Conservation (phyloP, 768 basidiomycete genomes). For the Suillus sp. region DNA sequence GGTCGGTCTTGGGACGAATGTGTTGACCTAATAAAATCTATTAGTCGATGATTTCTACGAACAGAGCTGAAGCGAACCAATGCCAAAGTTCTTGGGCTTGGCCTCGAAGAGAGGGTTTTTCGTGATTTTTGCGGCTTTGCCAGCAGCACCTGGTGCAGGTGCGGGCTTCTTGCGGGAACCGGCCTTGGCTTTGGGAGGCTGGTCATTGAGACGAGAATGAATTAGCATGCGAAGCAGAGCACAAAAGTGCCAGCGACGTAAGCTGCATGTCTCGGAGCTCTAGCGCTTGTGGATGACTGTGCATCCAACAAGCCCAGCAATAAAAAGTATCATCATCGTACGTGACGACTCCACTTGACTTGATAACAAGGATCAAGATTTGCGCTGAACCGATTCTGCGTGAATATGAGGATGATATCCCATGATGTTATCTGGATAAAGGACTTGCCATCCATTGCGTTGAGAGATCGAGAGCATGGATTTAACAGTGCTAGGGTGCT, state of each 20-base stretch:
- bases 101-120: constrained; percentile 98
- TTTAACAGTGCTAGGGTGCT: constrained; percentile 41
- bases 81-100: constrained; percentile 89
- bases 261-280: constrained; percentile 52
- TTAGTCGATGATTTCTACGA: neutral
- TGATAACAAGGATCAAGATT: constrained; percentile 12
- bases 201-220: constrained; percentile 86
- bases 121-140: constrained; percentile 70
- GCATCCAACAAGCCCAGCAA: constrained; percentile 43
- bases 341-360: constrained; percentile 41
- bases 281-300: constrained; percentile 40
- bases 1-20: constrained; percentile 84
- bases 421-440: constrained; percentile 37
- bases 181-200: constrained; percentile 72
- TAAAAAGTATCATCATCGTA: constrained; percentile 41
- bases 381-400: constrained; percentile 29
- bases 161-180: constrained; percentile 84
- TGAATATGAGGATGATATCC: constrained; percentile 8
- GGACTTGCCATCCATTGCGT: constrained; percentile 58
- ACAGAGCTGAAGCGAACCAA: constrained; percentile 59
- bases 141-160: constrained; percentile 78
- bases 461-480: constrained; percentile 31
- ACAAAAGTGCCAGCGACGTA: constrained; percentile 27
- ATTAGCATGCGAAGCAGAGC: constrained; percentile 34
- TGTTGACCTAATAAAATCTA: constrained; percentile 73